Evolutionary conservation across 768 basidiomycete species (phyloP).

Genomic region (Leccinellum rugosiceps): DNA sequence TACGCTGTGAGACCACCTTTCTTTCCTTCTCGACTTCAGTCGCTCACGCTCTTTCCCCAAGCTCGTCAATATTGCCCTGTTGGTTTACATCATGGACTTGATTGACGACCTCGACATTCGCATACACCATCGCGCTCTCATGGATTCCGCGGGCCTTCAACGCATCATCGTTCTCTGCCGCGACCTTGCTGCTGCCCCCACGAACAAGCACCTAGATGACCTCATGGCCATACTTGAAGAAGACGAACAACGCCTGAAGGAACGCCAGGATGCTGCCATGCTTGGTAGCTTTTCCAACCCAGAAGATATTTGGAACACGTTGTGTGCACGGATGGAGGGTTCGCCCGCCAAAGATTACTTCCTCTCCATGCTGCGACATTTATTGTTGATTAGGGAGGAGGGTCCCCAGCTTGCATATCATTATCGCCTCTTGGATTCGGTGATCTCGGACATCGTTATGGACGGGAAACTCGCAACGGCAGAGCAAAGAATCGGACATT

Average conservation of each 20-base stretch:
- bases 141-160: constrained; percentile 83
- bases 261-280: constrained; percentile 73
- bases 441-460: constrained; percentile 88
- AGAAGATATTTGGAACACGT: constrained; percentile 82
- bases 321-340: constrained; percentile 73
- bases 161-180: constrained; percentile 69
- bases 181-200: constrained; percentile 56
- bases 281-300: constrained; percentile 76
- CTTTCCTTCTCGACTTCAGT: not conserved
- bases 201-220: constrained; percentile 63
- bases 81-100: constrained; percentile 61
- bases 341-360: constrained; percentile 82
- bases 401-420: constrained; percentile 81
- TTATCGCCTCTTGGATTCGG: constrained; percentile 86
- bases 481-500: constrained; percentile 81
- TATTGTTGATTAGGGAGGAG: constrained; percentile 88
- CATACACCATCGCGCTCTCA: constrained; percentile 81
- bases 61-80: constrained; percentile 61
- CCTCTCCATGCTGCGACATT: constrained; percentile 90
- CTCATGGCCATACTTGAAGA: constrained; percentile 64
- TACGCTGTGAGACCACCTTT: constrained; percentile 65
- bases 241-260: constrained; percentile 69
- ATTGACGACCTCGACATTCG: constrained; percentile 81
- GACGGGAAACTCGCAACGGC: constrained; percentile 86
- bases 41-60: constrained; percentile 17